Conservation (phyloP, 2,329 filamentous ascomycete genomes). For the Botrytis porri region DNA sequence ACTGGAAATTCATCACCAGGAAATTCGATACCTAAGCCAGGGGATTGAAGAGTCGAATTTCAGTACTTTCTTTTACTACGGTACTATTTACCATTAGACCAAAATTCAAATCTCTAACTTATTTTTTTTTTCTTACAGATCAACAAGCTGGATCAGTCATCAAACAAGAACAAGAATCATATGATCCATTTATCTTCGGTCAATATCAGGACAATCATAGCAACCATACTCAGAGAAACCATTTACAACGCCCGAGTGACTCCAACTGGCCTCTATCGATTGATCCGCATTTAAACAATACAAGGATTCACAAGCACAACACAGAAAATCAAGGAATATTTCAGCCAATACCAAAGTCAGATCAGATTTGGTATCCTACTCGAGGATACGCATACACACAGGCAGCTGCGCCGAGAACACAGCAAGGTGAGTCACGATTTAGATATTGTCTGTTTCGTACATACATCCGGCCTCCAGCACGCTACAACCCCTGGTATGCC, state of each 20-base stretch:
- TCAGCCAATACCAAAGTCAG: constrained; percentile 9
- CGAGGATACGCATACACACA: neutral
- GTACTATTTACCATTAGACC: neutral
- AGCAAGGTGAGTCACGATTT: constrained; percentile 20
- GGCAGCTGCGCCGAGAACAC: constrained; percentile 13
- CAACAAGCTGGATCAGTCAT: constrained; percentile 10
- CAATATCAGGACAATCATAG: constrained; percentile 8
- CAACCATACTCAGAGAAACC: neutral
- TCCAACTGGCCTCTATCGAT: neutral
- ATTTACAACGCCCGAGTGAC: constrained; percentile 1
- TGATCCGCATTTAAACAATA: constrained; percentile 6
- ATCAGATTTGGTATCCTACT: neutral
- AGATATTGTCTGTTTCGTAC: neutral
- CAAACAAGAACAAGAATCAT: constrained; percentile 17
- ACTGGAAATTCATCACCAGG: neutral
- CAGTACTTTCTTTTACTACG: neutral
- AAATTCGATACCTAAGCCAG: neutral
- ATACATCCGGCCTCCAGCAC: neutral
- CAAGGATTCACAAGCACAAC: neutral
- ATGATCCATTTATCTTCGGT: constrained; percentile 6
- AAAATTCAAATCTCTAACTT: neutral
- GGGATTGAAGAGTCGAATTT: neutral
- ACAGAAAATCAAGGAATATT: neutral
- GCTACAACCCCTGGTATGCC: neutral
- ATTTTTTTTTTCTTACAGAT: constrained; percentile 1